These are phyloP conservation scores for Grifola frondosa DNA, from an alignment of 1,284 basidiomycete genomes.

Conservation along the genomic window DNA sequence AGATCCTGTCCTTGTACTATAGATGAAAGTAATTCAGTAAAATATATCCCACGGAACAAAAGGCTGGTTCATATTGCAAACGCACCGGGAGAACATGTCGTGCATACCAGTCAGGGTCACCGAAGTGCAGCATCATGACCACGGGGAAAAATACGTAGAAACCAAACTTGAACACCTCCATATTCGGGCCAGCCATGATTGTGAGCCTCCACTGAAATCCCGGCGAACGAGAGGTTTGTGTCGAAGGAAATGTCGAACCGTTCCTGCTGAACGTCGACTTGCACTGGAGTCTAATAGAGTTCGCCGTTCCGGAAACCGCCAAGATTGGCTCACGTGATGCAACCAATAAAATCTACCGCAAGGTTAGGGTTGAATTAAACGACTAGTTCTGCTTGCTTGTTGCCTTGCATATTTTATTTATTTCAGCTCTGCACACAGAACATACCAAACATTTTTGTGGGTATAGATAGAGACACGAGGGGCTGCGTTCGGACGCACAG, in stretches of 20 bases:
- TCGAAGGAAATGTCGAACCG: neutral
- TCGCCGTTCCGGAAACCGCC: too few species aligned
- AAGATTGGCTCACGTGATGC: too few species aligned
- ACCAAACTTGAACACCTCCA: constrained; percentile 88
- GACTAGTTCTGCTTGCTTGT: too few species aligned
- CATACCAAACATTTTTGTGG: constrained; percentile 5
- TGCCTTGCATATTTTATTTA: too few species aligned
- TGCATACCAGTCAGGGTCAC: constrained; percentile 87
- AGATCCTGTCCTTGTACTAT: constrained; percentile 74
- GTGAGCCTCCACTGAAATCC: neutral
- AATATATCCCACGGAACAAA: neutral
- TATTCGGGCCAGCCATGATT: constrained; percentile 74
- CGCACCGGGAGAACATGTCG: constrained; percentile 78
- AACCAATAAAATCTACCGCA: too few species aligned
- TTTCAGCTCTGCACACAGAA: too few species aligned
- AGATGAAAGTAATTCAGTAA: constrained; percentile 2
- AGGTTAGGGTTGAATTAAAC: too few species aligned
- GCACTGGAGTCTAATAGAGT: neutral
- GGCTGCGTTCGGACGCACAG: too few species aligned
- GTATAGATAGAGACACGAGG: too few species aligned
- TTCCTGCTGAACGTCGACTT: too few species aligned
- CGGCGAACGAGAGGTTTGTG: neutral
- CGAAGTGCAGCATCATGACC: constrained; percentile 82
- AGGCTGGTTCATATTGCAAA: constrained; percentile 8
- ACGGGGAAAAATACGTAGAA: constrained; percentile 90